Evolutionary conservation across 805 yeast species (phyloP), one percentile per base, ranked within the genome.

Genomic region (Candida pini): DNA sequence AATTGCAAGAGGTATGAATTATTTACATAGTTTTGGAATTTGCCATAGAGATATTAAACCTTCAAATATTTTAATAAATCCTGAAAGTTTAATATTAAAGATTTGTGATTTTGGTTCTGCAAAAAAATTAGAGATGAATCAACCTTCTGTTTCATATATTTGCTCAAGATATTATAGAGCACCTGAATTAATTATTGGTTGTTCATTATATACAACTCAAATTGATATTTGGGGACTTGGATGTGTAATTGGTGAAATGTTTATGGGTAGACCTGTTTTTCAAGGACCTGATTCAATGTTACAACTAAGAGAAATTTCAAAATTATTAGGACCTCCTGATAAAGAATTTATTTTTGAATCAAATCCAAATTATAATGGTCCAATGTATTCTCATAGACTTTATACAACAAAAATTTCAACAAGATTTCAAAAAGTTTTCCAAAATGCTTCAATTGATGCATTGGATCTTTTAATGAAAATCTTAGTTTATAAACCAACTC

Each of bases 221-320:
- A 90, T 92, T 39, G 99, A 92, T 59, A 82, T 89, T 51, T 92
- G 99, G 99, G 96, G 97, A 13, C 67, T 90, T 40, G 99, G 97
- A 1, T 90, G 98, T 65, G 96, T 92, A 23, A 64, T 92, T 40
- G 96, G 97, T 10, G 98, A 92, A 62, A 80, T 92, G 85, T 70
- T 82, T 37, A 71, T 88, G 43, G 97, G 97, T 12, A 80, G 77
- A 54, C 95, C 97, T 1, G 77, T 92, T n/a, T 92, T 92, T 65
- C 96, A 89, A 61, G 97, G 98, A 30, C 85, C 79, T 48, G 81
- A 84, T 41, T 95, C 96, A 33, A 73, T 81, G 54, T 71, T 86
- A 43, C 98, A 92, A 60, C 68, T 92, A 43, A 80, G 90, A 45
- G 95, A 90, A 54, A 88, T 92, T 41, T 80, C 95, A 25, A 88